Evolutionary conservation across 1,284 basidiomycete species (phyloP), one percentile per base, ranked within the genome.

Genomic region (Leccinum fallax): DNA sequence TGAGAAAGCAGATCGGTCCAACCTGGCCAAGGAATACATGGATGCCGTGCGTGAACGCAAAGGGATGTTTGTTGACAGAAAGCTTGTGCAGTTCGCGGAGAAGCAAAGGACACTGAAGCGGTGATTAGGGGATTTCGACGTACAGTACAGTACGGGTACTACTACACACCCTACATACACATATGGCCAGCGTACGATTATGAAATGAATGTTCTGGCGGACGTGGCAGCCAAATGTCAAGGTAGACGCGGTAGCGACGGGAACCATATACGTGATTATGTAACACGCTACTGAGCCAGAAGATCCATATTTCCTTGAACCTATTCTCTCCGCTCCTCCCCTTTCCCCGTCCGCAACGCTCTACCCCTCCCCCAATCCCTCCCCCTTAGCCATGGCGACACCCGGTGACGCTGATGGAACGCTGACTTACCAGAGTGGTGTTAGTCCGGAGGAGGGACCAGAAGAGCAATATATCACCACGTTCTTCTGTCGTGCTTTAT

Each of bases 21-120:
- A 99, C 74, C 81, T 98, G n/a, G 97, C 97, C 0, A 96, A 95
- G 74, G 86, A 81, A 19, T 99, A 98, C 69, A 93, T 98, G 88
- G 96, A 99, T 69, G 82, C 77, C 0, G 97, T 99, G 24, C 83
- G 97, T 64, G 89, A 90, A 69, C 82, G 95, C 53, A 98, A 98
- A 77, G 95, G 95, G n/a, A 85, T 98, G 85, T 96, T 95, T 75
- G 92, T 97, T 4, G 94, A 97, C 77, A 80, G 86, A 67, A 97
- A 97, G 78, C 90, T 96, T 48, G 93, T 98, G 7, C 92, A 96
- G 73, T 90, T 89, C 74, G 95, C 96, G 7, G 96, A 98, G 80
- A 98, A 97, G 80, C 95, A 98, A 78, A 84, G 95, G 72, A 98
- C 95, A n/a, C 78, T 97, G 74, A 98, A 98, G 78, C 83, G 90